These are phyloP conservation scores for Craterostigma plantagineum DNA, from an alignment of 257 asterid genomes.

Conservation along the genomic window DNA sequence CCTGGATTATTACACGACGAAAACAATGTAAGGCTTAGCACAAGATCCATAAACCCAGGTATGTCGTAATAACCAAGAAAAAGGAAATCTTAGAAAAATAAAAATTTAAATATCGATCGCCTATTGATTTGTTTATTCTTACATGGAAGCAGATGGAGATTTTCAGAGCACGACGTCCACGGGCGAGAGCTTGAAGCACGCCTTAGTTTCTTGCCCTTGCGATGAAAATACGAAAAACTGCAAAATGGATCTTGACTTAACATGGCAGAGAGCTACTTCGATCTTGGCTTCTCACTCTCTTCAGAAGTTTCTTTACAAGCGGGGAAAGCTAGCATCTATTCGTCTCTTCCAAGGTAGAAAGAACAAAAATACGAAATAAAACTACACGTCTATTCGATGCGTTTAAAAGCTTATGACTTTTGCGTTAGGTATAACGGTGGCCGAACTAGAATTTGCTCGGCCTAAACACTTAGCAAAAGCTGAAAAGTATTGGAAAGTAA, in stretches of 20 bases:
- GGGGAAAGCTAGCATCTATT: conserved; percentile 48
- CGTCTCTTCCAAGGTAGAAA: conserved; percentile 36
- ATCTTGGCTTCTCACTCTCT: conserved; percentile 39
- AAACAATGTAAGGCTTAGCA: conserved; percentile 26
- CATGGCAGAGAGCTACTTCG: conserved; percentile 46
- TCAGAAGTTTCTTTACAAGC: conserved; percentile 37
- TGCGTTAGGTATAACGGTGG: conserved; percentile 51
- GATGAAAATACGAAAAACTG: conserved; percentile 16
- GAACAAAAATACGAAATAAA: background rate
- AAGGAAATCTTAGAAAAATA: no score
- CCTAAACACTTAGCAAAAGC: conserved; percentile 52
- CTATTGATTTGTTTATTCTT: no score
- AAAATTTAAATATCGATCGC: no score
- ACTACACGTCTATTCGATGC: no score
- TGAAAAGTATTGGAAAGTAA: conserved; percentile 71
- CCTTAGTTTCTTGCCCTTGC: conserved; percentile 17
- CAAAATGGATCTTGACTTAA: conserved; percentile 27
- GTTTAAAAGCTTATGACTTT: background rate
- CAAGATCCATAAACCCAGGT: conserved; percentile 13
- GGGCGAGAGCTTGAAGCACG: conserved; percentile 50
- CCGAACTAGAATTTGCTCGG: conserved; percentile 52
- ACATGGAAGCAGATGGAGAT: conserved; percentile 60
- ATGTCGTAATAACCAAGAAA: no score
- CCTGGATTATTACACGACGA: conserved; percentile 23
- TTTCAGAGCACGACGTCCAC: conserved; percentile 51